Percentiles rank a stretch among this genome's conserved stretches.
These are phyloP conservation scores for Debaryomyces sp. DNA, from an alignment of 1,139 yeast genomes.

Conservation along the genomic window DNA sequence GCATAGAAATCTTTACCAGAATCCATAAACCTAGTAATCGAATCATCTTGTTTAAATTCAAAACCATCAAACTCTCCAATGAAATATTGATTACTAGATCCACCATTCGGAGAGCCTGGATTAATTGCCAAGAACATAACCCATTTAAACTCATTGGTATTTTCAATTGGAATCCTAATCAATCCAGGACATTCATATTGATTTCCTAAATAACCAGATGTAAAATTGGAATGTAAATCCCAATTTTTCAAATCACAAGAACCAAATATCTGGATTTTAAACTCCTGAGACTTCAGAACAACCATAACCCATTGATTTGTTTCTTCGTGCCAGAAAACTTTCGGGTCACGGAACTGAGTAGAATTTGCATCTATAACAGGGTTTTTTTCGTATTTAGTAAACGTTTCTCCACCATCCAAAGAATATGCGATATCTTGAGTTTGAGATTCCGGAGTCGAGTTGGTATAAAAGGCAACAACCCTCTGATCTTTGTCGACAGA, in stretches of 20 bases:
- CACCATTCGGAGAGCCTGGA: slow-evolving; percentile 41
- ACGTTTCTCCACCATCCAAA: slow-evolving; percentile 36
- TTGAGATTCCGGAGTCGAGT: slow-evolving; percentile 21
- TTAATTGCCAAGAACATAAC: slow-evolving; percentile 35
- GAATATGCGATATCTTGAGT: slow-evolving; percentile 36
- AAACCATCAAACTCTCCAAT: slow-evolving; percentile 41
- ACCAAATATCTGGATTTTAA: slow-evolving; percentile 28
- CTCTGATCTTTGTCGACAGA: slow-evolving; percentile 26
- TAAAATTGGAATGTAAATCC: slow-evolving; percentile 29
- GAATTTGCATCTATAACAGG: slow-evolving; percentile 32
- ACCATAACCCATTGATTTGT: slow-evolving; percentile 36
- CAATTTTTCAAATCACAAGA: slow-evolving; percentile 31
- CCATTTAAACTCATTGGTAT: slow-evolving; percentile 25
- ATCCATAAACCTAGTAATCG: slow-evolving; percentile 28
- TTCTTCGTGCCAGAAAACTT: slow-evolving; percentile 37
- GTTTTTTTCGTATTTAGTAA: slow-evolving; percentile 26
- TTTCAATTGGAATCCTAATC: slow-evolving; percentile 24
- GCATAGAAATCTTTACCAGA: slow-evolving; percentile 38
- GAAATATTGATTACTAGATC: slow-evolving; percentile 37
- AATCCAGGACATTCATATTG: slow-evolving; percentile 43
- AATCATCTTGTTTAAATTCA: slow-evolving; percentile 26
- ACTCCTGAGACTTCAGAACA: slow-evolving; percentile 33
- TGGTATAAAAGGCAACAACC: slow-evolving; percentile 37
- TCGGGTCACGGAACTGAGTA: slow-evolving; percentile 40
- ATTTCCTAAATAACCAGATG: slow-evolving; percentile 32